Evolutionary conservation across 345 rosid genomes (phyloP).

Genomic region (Clausena lansium): DNA sequence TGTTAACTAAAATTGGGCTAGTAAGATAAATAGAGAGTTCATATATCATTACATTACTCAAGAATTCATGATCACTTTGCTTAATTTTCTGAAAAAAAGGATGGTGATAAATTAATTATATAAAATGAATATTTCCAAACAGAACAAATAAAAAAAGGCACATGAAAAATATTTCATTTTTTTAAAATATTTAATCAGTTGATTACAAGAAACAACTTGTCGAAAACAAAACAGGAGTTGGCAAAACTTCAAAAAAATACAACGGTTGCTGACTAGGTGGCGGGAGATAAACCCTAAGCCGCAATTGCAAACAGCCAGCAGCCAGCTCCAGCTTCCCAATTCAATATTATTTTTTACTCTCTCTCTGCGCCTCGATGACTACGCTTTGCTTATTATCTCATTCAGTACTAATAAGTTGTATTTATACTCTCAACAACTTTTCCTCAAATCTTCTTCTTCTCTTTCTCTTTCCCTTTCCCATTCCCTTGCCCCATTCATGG

Average conservation of each 20-base stretch:
- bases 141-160: too few species aligned
- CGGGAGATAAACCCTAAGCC: conserved; percentile 32
- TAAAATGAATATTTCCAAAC: too few species aligned
- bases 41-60: too few species aligned
- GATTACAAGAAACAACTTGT: neutral
- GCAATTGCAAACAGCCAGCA: neutral
- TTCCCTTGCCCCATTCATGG: conserved; percentile 35
- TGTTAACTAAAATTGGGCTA: too few species aligned
- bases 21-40: too few species aligned
- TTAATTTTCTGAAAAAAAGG: too few species aligned
- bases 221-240: neutral
- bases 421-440: neutral
- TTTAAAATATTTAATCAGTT: neutral
- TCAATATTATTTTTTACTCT: neutral
- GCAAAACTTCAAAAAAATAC: neutral
- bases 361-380: conserved; percentile 12
- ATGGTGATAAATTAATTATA: too few species aligned
- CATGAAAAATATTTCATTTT: too few species aligned
- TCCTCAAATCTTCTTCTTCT: neutral
- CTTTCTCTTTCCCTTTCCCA: neutral
- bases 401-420: neutral
- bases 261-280: conserved; percentile 14
- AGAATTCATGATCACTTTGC: too few species aligned
- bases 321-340: neutral
- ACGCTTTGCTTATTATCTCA: neutral